phyloP scores from a whole-genome alignment of 805 yeast species.

The Candida hungchunana region DNA sequence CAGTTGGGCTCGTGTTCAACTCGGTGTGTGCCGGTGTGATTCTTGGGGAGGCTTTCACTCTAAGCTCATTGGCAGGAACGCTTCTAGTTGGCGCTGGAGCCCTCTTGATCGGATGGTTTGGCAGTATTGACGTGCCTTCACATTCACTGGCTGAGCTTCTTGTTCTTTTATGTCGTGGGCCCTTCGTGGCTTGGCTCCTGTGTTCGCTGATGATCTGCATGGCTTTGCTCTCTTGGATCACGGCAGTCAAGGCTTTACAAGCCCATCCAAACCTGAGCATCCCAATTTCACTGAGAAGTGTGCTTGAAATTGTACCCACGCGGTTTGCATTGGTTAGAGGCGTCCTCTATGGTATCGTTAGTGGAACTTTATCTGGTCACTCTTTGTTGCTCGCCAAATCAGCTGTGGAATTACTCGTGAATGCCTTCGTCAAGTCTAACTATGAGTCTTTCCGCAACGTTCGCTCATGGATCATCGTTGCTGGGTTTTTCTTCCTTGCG shows the following conservation, averaged over 20 bases:
- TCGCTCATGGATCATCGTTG: slow-evolving; percentile 47
- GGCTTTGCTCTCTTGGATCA: slow-evolving; percentile 29
- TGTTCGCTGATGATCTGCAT: slow-evolving; percentile 31
- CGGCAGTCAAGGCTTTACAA: slow-evolving; percentile 14
- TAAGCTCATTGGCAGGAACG: slow-evolving; percentile 58
- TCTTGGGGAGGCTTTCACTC: slow-evolving; percentile 64
- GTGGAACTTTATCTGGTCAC: slow-evolving; percentile 82
- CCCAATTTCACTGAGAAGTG: slow-evolving; percentile 1
- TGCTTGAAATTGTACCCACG: slow-evolving; percentile 7
- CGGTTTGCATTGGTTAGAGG: slow-evolving; percentile 44
- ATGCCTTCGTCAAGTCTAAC: slow-evolving; percentile 33
- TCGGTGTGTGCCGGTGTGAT: slow-evolving; percentile 65
- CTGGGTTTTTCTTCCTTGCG: slow-evolving; percentile 56
- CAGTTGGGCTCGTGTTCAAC: slow-evolving; percentile 85
- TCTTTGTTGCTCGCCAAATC: slow-evolving; percentile 84
- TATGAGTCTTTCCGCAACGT: slow-evolving; percentile 36
- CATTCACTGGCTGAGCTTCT: slow-evolving; percentile 45
- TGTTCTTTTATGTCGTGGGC: slow-evolving; percentile 35
- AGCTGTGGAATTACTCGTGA: slow-evolving; percentile 62
- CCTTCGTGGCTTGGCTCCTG: slow-evolving; percentile 57
- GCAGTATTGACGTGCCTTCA: slow-evolving; percentile 52
- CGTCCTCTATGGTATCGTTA: slow-evolving; percentile 55
- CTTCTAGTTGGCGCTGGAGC: slow-evolving; percentile 69
- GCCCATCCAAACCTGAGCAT: slow-evolving; percentile 1
- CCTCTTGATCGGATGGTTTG: slow-evolving; percentile 68